Evolutionary conservation across 306 rosid genomes (phyloP), one percentile per base, ranked within the genome.

Genomic region (Sindora glabra): DNA sequence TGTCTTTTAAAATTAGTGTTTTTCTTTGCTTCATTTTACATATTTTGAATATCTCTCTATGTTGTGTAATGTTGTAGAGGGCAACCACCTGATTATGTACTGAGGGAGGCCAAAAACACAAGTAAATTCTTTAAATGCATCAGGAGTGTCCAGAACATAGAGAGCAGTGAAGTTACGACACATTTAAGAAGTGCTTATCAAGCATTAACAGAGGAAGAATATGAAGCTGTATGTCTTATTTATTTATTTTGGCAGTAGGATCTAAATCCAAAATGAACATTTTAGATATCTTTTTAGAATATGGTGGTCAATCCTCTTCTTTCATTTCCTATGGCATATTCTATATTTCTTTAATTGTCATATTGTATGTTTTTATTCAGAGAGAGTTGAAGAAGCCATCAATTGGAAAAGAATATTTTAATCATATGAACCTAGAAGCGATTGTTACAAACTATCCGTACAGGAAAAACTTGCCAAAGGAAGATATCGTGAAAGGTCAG

Each of bases 21-120:
- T 8, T 32, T 32, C 8, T 8, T 3, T n/a, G 10, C 10, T 14
- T 2, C 2, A 36, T 10, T 2, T 36, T 3, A 5, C 4, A 13
- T 14, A 49, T 55, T 74, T 66, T 64, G 59, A 62, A 41, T 73
- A 56, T 21, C 15, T 56, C 59, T 32, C 8, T 19, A 37, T 63
- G 39, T 68, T 55, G 65, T 64, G 64, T 34, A 60, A 53, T 69
- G 51, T 62, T 86, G 71, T 77, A 94, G 99, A 69, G 95, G 81
- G 51, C 99, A 86, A 64, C 99, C 99, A 59, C 97, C 99, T 16
- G 99, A 94, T 84, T 84, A 84, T 74, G 56, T 94, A 58, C 81
- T 94, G 45, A 84, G 90, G 83, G 97, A 89, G 70, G 97, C 99
- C 49, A 94, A 94, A 80, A 84, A 79, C 86, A 84, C 97, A 56